A percentile compares a stretch with the other conserved stretches of the same genome.
Conservation (phyloP, 2,329 filamentous ascomycete genomes). For the Neospermospora avenae region DNA sequence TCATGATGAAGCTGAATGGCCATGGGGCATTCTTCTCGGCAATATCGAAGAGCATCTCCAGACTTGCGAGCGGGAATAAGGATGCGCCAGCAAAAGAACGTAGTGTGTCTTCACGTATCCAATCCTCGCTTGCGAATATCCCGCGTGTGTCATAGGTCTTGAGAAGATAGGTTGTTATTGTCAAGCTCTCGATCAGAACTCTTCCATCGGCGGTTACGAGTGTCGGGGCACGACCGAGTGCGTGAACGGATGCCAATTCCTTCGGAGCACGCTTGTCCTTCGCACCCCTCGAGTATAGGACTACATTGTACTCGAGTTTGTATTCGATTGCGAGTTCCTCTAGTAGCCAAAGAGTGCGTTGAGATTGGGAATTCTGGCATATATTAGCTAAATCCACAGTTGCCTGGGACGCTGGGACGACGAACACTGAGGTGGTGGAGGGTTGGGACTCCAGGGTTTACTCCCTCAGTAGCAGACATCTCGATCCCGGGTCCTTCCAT, state of each 20-base stretch:
- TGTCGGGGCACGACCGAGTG: slow-evolving; percentile 80
- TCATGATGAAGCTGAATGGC: slow-evolving; percentile 26
- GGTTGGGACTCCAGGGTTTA: slow-evolving; percentile 21
- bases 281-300: slow-evolving; percentile 62
- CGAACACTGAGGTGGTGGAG: slow-evolving; percentile 32
- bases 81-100: slow-evolving; percentile 31
- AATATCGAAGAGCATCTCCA: slow-evolving; percentile 31
- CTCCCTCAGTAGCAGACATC: slow-evolving; percentile 4
- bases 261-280: slow-evolving; percentile 64
- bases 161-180: slow-evolving; percentile 35
- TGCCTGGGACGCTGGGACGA: background rate
- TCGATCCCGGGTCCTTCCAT: too few species aligned
- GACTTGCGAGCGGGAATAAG: slow-evolving; percentile 24
- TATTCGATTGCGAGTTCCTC: slow-evolving; percentile 71
- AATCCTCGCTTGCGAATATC: slow-evolving; percentile 30
- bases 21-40: slow-evolving; percentile 26
- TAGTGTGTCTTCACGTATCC: slow-evolving; percentile 33
- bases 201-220: slow-evolving; percentile 42
- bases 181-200: slow-evolving; percentile 33
- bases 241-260: slow-evolving; percentile 68
- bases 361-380: slow-evolving; percentile 61
- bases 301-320: slow-evolving; percentile 66
- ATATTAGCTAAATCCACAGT: background rate
- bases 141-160: slow-evolving; percentile 32
- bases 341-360: slow-evolving; percentile 66